phyloP scores from a whole-genome alignment of 2,329 filamentous ascomycete genomes.

The Paramyrothecium sp. region DNA sequence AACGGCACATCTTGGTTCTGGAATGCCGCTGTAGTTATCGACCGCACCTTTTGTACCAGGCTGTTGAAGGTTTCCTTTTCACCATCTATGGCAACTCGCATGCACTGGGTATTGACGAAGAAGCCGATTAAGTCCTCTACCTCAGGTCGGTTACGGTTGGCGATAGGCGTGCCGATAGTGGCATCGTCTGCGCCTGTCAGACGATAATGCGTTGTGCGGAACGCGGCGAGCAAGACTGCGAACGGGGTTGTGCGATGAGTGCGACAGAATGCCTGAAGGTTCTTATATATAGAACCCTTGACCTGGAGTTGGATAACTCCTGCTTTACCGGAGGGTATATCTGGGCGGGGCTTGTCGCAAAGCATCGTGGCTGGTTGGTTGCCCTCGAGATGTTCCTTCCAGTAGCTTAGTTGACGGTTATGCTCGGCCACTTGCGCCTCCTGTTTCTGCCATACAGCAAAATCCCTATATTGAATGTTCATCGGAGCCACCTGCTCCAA shows the following conservation, averaged over 20 bases:
- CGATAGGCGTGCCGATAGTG: constrained; percentile 9
- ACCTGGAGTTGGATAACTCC: constrained; percentile 3
- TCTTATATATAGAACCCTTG: neutral
- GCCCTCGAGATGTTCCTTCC: constrained; percentile 8
- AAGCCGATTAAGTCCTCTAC: constrained; percentile 12
- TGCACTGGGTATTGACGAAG: constrained; percentile 16
- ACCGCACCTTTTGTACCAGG: constrained; percentile 10
- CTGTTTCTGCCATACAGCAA: constrained; percentile 14
- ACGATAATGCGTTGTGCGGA: constrained; percentile 12
- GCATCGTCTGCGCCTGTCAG: constrained; percentile 11
- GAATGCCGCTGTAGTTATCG: constrained; percentile 5
- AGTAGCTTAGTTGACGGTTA: constrained; percentile 13
- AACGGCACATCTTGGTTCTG: constrained; percentile 17
- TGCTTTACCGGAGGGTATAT: neutral
- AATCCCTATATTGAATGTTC: constrained; percentile 19
- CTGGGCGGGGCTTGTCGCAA: neutral
- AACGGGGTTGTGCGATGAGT: neutral
- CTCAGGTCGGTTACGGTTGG: constrained; percentile 9
- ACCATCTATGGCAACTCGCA: constrained; percentile 9
- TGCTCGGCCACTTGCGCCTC: constrained; percentile 5
- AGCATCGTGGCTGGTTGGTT: constrained; percentile 9
- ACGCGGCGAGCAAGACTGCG: constrained; percentile 9
- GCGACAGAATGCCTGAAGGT: constrained; percentile 4
- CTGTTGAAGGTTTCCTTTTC: constrained; percentile 4
- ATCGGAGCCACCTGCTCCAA: constrained; percentile 8